phyloP scores from a whole-genome alignment of 176 grass and related monocot species.

The Neostapfia colusana region DNA sequence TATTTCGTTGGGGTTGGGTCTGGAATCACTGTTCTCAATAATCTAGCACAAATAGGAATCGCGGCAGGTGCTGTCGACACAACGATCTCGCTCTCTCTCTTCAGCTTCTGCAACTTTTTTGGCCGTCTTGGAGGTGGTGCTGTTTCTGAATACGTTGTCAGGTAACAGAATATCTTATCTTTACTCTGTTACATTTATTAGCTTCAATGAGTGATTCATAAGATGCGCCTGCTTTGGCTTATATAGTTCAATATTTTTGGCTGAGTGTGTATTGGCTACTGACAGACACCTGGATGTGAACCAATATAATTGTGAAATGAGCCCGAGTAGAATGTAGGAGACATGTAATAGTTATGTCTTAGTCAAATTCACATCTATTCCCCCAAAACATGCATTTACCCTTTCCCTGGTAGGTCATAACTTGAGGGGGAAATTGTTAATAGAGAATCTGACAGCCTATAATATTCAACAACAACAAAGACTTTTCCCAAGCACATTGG shows the following conservation, averaged over 20 bases:
- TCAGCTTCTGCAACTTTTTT: slow-evolving; percentile 94
- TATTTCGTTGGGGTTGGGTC: slow-evolving; percentile 87
- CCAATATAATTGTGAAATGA: background rate
- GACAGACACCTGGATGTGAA: background rate
- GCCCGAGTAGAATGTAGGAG: background rate
- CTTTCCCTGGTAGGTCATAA: background rate
- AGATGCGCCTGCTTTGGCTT: background rate
- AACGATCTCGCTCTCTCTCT: slow-evolving; percentile 69
- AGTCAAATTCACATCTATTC: background rate
- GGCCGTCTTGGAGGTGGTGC: slow-evolving; percentile 81
- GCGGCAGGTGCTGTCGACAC: slow-evolving; percentile 73
- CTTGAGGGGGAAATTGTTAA: background rate
- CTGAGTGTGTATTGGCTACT: background rate
- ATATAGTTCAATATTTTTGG: background rate
- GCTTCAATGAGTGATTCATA: background rate
- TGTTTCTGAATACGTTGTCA: slow-evolving; percentile 79
- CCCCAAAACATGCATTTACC: background rate
- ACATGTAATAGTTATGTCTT: background rate
- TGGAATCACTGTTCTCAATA: slow-evolving; percentile 86
- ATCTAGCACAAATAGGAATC: slow-evolving; percentile 90
- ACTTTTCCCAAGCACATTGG: too few relatives aligned
- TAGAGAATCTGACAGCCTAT: background rate
- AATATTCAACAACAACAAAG: too few relatives aligned
- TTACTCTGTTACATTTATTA: background rate
- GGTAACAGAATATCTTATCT: slow-evolving; percentile 47